These are phyloP conservation scores for Cantharellus anzutake DNA, from an alignment of 768 basidiomycete genomes.

Conservation along the genomic window DNA sequence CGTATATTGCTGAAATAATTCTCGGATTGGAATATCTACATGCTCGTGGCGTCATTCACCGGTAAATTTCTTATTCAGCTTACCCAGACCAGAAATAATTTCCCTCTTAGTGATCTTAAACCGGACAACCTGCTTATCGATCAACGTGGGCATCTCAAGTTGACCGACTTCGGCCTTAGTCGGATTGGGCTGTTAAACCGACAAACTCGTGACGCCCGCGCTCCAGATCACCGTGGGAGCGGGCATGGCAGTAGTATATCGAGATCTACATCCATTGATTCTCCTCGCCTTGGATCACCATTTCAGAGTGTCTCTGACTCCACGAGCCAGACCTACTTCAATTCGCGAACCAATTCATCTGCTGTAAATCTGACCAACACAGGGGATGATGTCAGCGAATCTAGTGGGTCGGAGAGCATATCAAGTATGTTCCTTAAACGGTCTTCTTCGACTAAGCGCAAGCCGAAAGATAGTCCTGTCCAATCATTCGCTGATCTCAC, in stretches of 20 bases:
- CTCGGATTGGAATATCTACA: constrained; percentile 95
- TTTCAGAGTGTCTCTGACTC: constrained; percentile 30
- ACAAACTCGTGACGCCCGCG: constrained; percentile 56
- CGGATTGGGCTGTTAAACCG: constrained; percentile 95
- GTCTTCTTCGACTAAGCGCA: constrained; percentile 15
- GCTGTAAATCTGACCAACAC: constrained; percentile 23
- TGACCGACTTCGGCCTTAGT: constrained; percentile 95
- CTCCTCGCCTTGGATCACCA: constrained; percentile 25
- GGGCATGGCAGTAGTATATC: constrained; percentile 36
- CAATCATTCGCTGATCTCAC: constrained; percentile 80
- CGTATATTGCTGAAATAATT: constrained; percentile 91
- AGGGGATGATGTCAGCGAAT: constrained; percentile 72
- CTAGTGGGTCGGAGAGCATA: constrained; percentile 64
- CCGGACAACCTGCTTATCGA: constrained; percentile 98
- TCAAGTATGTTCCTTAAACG: constrained; percentile 27
- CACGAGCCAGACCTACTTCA: constrained; percentile 49
- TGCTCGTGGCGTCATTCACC: constrained; percentile 85
- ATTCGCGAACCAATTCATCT: background rate
- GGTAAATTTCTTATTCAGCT: constrained; percentile 30
- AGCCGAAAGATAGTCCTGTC: constrained; percentile 48
- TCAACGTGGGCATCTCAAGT: constrained; percentile 86
- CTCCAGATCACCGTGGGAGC: constrained; percentile 2
- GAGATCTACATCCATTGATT: constrained; percentile 39
- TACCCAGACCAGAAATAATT: constrained; percentile 3
- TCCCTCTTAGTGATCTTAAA: constrained; percentile 61